A percentile compares a stretch with the other conserved stretches of the same genome.
Conservation (phyloP, 2,329 filamentous ascomycete genomes). For the Sphaceloma murrayae region DNA sequence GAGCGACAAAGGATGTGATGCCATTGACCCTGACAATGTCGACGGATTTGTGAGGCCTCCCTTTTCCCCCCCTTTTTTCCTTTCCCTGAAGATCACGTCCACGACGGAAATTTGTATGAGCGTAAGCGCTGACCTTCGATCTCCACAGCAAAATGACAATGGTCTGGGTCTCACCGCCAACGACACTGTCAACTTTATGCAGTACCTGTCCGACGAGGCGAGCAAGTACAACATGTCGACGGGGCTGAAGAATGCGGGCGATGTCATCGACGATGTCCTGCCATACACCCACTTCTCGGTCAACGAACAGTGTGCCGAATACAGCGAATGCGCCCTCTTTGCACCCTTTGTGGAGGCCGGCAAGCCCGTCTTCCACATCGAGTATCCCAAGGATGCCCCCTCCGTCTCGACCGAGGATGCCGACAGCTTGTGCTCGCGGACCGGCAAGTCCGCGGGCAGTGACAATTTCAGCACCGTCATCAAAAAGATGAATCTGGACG, state of each 20-base stretch:
- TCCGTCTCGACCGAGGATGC: conserved; percentile 11
- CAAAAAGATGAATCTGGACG: conserved; percentile 55
- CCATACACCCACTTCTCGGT: conserved; percentile 54
- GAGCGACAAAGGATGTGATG: conserved; percentile 31
- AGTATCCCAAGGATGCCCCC: conserved; percentile 47
- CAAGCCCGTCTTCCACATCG: conserved; percentile 65
- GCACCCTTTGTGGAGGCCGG: conserved; percentile 47
- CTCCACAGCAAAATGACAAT: conserved; percentile 15
- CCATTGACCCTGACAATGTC: conserved; percentile 31
- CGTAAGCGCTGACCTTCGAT: conserved; percentile 13
- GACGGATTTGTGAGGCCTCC: conserved; percentile 20
- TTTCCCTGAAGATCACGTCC: background rate
- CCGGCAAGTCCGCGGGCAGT: conserved; percentile 32
- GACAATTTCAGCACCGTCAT: conserved; percentile 53
- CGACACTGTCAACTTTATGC: conserved; percentile 51
- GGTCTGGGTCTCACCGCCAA: conserved; percentile 49
- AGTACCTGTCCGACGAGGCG: conserved; percentile 51
- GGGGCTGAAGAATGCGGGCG: conserved; percentile 60
- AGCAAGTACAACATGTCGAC: conserved; percentile 47
- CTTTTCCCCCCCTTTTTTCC: background rate
- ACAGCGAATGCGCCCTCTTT: conserved; percentile 52
- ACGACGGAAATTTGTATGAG: background rate
- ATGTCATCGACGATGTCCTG: conserved; percentile 46
- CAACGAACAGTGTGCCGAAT: conserved; percentile 59
- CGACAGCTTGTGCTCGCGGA: conserved; percentile 33